Percentiles rank a stretch among this genome's conserved stretches.
Conservation (phyloP, 352 stramenopile genomes). For the Pythium grandisporangium region DNA sequence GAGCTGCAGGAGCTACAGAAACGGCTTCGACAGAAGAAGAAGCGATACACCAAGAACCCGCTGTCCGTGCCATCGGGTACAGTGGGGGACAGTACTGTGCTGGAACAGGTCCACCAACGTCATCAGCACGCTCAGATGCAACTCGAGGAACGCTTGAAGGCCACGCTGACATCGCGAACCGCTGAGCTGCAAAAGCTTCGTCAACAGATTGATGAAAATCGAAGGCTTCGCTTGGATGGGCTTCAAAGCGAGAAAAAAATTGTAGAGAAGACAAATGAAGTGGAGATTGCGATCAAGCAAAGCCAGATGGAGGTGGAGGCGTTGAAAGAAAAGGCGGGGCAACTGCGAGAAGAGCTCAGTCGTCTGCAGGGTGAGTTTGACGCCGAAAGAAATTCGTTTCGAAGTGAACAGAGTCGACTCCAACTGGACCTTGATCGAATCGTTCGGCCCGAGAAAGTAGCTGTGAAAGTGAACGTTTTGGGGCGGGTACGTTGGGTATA, state of each 20-base stretch:
- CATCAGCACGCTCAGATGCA: slow-evolving; percentile 44
- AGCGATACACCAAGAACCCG: slow-evolving; percentile 32
- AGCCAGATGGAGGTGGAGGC: slow-evolving; percentile 25
- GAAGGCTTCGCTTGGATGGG: slow-evolving; percentile 28
- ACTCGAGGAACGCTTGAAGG: slow-evolving; percentile 67
- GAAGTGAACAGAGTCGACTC: slow-evolving; percentile 35
- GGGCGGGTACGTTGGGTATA: slow-evolving; percentile 9
- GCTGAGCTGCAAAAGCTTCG: slow-evolving; percentile 45
- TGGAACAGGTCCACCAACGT: slow-evolving; percentile 24
- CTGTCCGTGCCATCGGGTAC: neutral
- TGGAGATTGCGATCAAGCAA: slow-evolving; percentile 25
- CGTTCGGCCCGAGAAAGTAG: slow-evolving; percentile 23
- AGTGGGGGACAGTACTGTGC: slow-evolving; percentile 7
- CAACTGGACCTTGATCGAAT: slow-evolving; percentile 38
- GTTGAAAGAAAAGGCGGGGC: slow-evolving; percentile 23
- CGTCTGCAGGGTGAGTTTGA: slow-evolving; percentile 35
- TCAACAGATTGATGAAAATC: slow-evolving; percentile 29
- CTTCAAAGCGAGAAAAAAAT: slow-evolving; percentile 30
- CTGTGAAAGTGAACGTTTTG: slow-evolving; percentile 18
- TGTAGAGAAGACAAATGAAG: slow-evolving; percentile 20
- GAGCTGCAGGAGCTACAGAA: slow-evolving; percentile 81
- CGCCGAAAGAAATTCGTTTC: slow-evolving; percentile 30
- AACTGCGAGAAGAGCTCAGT: slow-evolving; percentile 27
- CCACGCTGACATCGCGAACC: slow-evolving; percentile 26
- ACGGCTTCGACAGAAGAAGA: slow-evolving; percentile 83